Evolutionary conservation across 768 basidiomycete genomes (phyloP), one percentile per base, ranked within the genome.

Genomic region (Serendipita vermifera): DNA sequence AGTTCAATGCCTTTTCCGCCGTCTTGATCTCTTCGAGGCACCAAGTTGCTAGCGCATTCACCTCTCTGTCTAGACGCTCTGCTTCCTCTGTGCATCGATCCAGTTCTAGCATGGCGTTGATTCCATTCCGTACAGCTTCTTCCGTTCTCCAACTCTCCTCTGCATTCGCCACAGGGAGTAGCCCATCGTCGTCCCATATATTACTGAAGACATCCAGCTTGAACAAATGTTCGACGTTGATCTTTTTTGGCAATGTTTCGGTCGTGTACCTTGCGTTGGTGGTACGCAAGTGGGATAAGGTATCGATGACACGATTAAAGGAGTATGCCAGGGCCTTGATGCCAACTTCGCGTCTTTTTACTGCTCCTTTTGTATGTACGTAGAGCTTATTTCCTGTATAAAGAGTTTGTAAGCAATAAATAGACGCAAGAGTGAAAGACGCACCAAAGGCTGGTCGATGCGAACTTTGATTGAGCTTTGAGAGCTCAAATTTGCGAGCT

Each of bases 101-200:
- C 9, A 46, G 17, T 13, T 17, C 27, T 7, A 46, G 17, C 17
- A 46, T 7, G 27, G 9, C 41, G 6, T n/a, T 46, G 17, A 46
- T 46, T 7, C 41, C 41, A 13, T 46, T 46, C 20, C 41, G 17
- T 26, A 46, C 20, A 6, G 13, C 6, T 20, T 46, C 20, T n/a
- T 26, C 27, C 20, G 41, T 46, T n/a, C 17, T 26, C 41, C 41
- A 46, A 17, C 17, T 13, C 7, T n/a, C 13, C n/a, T n/a, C n/a
- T 7, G 41, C 17, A 20, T 7, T 7, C 9, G 6, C 27, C 7
- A 20, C 17, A 7, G 20, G 17, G 17, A 26, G 41, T 26, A n/a
- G 27, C 7, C 41, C 17, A 32, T 39, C 55, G 17, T 56, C 55
- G 17, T 56, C 39, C 55, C 55, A 56, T 15, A 56, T 38, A 5